A percentile compares a stretch with the other conserved stretches of the same genome.
Evolutionary conservation across 2,329 filamentous ascomycete species (phyloP).

Genomic region (Allantophomopsis lycopodina): DNA sequence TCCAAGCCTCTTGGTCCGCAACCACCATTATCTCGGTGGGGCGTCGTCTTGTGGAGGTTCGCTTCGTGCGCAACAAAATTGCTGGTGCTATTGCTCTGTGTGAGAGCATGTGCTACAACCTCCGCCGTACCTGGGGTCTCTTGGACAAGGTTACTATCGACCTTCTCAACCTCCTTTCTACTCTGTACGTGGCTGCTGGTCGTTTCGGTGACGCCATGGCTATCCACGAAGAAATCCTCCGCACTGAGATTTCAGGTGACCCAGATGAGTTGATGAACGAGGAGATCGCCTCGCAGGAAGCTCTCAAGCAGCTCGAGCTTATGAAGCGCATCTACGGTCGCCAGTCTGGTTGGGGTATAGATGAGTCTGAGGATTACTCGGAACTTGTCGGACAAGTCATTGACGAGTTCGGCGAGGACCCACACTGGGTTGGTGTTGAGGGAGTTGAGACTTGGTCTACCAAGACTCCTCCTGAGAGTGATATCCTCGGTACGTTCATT

Average conservation of each 20-base stretch:
- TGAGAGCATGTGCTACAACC: slow-evolving; percentile 13
- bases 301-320: slow-evolving; percentile 6
- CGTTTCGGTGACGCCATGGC: slow-evolving; percentile 8
- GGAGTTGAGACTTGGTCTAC: not conserved
- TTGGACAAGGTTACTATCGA: slow-evolving; percentile 10
- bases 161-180: slow-evolving; percentile 9
- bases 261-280: slow-evolving; percentile 3
- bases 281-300: not conserved
- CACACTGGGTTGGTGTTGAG: not conserved
- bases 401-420: not conserved
- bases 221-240: slow-evolving; percentile 10
- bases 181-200: slow-evolving; percentile 7
- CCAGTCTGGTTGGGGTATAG: slow-evolving; percentile 8
- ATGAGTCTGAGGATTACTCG: slow-evolving; percentile 3
- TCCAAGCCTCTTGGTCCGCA: slow-evolving; percentile 7
- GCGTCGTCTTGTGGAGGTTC: slow-evolving; percentile 10
- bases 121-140: slow-evolving; percentile 11
- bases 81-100: slow-evolving; percentile 7
- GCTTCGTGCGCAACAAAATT: slow-evolving; percentile 6
- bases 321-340: slow-evolving; percentile 7
- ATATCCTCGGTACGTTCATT: not conserved
- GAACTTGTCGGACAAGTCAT: slow-evolving; percentile 4
- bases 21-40: slow-evolving; percentile 7
- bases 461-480: not conserved
- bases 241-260: slow-evolving; percentile 4